Base-by-base conservation (phyloP, 2,329 filamentous ascomycete species). In the Aspergillus pseudoglaucus region DNA sequence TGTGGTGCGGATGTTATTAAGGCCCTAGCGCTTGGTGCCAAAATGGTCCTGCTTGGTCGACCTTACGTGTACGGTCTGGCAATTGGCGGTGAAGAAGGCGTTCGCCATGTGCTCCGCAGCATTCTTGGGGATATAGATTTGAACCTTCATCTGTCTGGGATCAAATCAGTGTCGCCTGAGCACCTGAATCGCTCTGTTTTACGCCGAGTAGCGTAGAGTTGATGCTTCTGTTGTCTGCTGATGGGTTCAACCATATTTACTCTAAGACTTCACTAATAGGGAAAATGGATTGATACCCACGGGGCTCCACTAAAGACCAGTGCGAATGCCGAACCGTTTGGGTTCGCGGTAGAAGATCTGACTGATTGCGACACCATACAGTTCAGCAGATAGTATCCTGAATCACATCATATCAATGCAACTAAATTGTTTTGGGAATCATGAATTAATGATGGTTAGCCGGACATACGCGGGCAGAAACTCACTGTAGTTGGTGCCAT, bases 21-120 rank as follows among this genome's bases (percentile, higher is more conserved):
- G 52, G 74, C 74, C 1, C 51, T 77, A 47, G 56, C 69, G 5
- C 57, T 76, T 4, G 82, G 79, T 1, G 80, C 78, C 0, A 74
- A 76, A 52, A 74, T 70, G 9, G 75, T 79, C 3, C 59, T 80
- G 2, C 67, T 82, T 4, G 79, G 78, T 1, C 60, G 79, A 45
- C 62, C 66, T 7, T 71, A 37, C 75, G 73, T 82, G 18, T 83
- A 82, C 60, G 78, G 79, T 0, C 61, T 83, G 15, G 76, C 74
- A 1, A 69, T 81, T 23, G 73, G 66, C 1, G 80, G 79, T 1
- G 69, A 75, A 53, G 66, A 70, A 25, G 80, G 80, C 3, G 80
- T 77, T 1, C 71, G 72, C 51, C 71, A 78, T 52, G 73, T 76
- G 1, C 55, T 79, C 40, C 68, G 44, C 9, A 50, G 55, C 22